Base-by-base conservation (phyloP, 768 basidiomycete species). In the Hysterangium stoloniferum region DNA sequence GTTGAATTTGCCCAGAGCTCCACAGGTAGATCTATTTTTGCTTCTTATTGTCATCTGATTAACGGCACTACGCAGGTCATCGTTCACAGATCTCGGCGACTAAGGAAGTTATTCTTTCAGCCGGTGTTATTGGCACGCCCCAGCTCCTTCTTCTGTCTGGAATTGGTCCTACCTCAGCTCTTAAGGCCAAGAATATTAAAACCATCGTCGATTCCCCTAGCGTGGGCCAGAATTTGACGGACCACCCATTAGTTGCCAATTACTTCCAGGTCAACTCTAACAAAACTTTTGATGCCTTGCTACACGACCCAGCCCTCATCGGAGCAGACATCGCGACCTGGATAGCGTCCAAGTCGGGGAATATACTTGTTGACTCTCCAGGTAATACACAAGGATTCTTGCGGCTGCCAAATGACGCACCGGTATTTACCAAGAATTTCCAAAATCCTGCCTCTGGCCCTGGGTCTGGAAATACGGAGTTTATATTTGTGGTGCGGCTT, bases 141-240 rank as follows among this genome's bases (percentile, higher is more conserved):
- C 69, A 72, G 42, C 56, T 75, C 7, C 65, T 76, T 61, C 59
- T 69, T 43, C 58, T 68, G 9, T 66, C 64, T n/a, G 71, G 71
- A 25, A 59, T 72, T 53, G 71, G 69, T 35, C 65, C 67, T 19
- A 57, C 58, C n/a, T 58, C 54, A 2, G 55, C 63, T n/a, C 56
- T 70, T n/a, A 55, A 58, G 15, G 52, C 25, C 11, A 52, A 63
- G 29, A 57, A 57, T 22, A 65, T 73, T 53, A 28, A 44, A 19
- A 49, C 56, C 36, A 56, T 60, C 46, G 48, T 69, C 28, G 64
- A 71, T 47, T 59, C 69, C 0, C 68, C 70, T 1, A 61, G 58
- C 20, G 72, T 73, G 36, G 71, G 72, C 9, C 57, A 63, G 44
- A 70, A 73, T 54, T 55, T 72, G 12, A 65, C 69, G 44, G 68